Base-by-base conservation (phyloP, 192 early-diverging fungal genomes). In the Coemansia sp. region DNA sequence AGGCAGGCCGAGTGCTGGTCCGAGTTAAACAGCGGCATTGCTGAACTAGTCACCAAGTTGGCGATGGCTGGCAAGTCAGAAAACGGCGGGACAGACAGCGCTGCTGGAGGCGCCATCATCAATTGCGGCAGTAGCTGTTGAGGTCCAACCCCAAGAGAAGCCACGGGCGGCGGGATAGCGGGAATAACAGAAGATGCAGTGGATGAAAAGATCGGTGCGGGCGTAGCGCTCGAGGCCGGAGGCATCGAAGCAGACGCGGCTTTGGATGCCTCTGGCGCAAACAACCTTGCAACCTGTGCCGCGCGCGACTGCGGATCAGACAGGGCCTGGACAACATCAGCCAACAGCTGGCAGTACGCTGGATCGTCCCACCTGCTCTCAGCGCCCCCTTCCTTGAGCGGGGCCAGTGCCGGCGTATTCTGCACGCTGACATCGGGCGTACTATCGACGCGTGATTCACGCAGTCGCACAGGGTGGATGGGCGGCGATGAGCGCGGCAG, bases 301-400 rank as follows among this genome's bases (percentile, higher is more conserved):
- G 79, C 79, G 52, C 69, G 69, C 34, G 79, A 82, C n/a, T 68
- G 45, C 2, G 79, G 68, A 28, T 70, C 45, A 0, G 75, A 62
- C 39, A 82, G 12, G 20, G 79, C 79, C 31, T 82, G 74, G 36
- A 82, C 73, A n/a, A 82, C 68, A 55, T 82, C 79, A 2, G 79
- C 57, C 59, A 82, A 37, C 36, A 82, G 48, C 68, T 76, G 73
- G 59, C 79, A 77, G 61, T 82, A 82, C 9, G 65, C 75, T 0
- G 73, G 74, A 36, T 65, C 61, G 7, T 62, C 33, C 79, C 79
- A 82, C 36, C 79, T 63, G 1, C 61, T 48, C 8, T 56, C 64
- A 28, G 52, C 13, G 21, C 52, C 52, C 21, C 57, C 11, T 2
- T 45, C 58, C 43, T 60, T 47, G 35, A 47, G 20, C 31, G 65